These are phyloP conservation scores for Myrmaecium sp. DNA, from an alignment of 2,329 filamentous ascomycete species.

Conservation along the genomic window DNA sequence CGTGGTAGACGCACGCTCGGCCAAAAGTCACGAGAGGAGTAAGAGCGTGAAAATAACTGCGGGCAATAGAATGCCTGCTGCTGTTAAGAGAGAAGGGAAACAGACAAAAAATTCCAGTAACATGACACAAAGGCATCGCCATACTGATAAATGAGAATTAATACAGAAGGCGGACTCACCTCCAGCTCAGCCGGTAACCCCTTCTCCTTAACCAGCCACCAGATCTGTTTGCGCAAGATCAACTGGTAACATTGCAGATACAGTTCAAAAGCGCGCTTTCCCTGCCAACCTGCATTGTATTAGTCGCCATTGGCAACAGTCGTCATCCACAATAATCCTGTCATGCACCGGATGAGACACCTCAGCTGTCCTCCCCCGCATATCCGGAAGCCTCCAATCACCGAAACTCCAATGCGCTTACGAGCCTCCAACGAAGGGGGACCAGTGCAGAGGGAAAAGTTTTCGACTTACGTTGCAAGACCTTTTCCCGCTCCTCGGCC, in stretches of 20 bases:
- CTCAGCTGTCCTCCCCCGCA: too few species aligned
- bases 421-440: too few species aligned
- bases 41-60: not conserved
- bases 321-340: too few species aligned
- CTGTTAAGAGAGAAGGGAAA: not conserved
- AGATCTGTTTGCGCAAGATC: conserved; percentile 64
- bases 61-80: not conserved
- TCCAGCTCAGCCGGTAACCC: conserved; percentile 59
- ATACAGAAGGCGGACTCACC: too few species aligned
- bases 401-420: too few species aligned
- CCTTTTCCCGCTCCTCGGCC: conserved; percentile 38
- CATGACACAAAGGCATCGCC: not conserved
- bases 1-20: not conserved
- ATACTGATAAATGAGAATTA: not conserved
- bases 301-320: too few species aligned
- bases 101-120: not conserved
- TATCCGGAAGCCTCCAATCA: too few species aligned
- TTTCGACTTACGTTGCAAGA: conserved; percentile 27
- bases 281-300: conserved; percentile 36
- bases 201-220: conserved; percentile 52
- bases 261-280: conserved; percentile 54
- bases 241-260: conserved; percentile 76
- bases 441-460: too few species aligned
- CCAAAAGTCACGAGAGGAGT: not conserved
- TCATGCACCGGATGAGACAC: too few species aligned